Conservation (phyloP, 192 early-diverging fungal species). For the Gryganskiella cystojenkinii region DNA sequence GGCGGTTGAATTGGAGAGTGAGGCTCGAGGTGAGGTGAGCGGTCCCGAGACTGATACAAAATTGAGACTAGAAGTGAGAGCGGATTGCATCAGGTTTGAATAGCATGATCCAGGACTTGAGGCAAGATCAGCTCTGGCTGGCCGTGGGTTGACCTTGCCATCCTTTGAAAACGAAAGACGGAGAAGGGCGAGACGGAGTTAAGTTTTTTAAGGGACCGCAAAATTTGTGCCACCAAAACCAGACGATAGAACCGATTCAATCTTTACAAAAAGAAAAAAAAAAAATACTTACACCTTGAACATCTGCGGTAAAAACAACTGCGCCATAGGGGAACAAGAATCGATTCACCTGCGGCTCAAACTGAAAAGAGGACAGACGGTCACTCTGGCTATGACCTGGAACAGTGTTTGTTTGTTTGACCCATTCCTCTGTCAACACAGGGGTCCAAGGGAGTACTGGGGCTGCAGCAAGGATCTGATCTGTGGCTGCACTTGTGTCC, state of each 20-base stretch:
- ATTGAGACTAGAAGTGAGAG: conserved; percentile 31
- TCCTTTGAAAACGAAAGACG: conserved; percentile 16
- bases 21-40: conserved; percentile 27
- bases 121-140: conserved; percentile 5
- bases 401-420: conserved; percentile 9
- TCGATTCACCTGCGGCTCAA: conserved; percentile 36
- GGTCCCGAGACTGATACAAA: conserved; percentile 44
- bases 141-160: conserved; percentile 36
- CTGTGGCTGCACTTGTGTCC: conserved; percentile 42
- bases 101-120: conserved; percentile 7
- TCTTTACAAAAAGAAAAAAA: conserved; percentile 16
- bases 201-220: not conserved
- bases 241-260: no score
- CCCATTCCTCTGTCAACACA: conserved; percentile 42
- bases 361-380: conserved; percentile 37
- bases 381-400: conserved; percentile 24
- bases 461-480: conserved; percentile 56
- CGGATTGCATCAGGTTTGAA: conserved; percentile 23
- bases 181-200: not conserved
- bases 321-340: conserved; percentile 47
- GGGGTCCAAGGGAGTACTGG: conserved; percentile 58
- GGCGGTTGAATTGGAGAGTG: conserved; percentile 14
- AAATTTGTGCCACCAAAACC: no score
- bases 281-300: conserved; percentile 26
- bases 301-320: conserved; percentile 25